These are phyloP conservation scores for Nitzschia putrida DNA, from an alignment of 108 stramenopile species.

Conservation along the genomic window DNA sequence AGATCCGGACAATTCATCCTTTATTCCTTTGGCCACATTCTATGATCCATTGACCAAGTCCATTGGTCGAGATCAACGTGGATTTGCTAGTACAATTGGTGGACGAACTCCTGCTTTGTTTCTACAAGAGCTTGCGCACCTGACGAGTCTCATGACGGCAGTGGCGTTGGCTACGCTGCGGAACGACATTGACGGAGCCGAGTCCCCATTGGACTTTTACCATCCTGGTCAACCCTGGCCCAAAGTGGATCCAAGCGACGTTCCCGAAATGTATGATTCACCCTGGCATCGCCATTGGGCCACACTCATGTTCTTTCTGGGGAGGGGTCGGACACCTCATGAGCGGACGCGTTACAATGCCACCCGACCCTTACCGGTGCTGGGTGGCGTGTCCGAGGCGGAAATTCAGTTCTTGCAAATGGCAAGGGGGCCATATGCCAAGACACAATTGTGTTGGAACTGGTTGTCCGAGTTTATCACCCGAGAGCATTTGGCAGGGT, in stretches of 20 bases:
- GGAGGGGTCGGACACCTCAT: slow-evolving; percentile 48
- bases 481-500: slow-evolving; percentile 70
- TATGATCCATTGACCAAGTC: neutral
- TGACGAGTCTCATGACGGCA: slow-evolving; percentile 60
- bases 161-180: slow-evolving; percentile 73
- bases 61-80: slow-evolving; percentile 3
- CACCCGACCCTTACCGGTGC: slow-evolving; percentile 57
- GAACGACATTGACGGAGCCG: slow-evolving; percentile 66
- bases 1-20: neutral
- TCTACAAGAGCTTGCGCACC: slow-evolving; percentile 73
- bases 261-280: neutral
- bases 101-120: slow-evolving; percentile 69
- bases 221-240: slow-evolving; percentile 60
- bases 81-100: slow-evolving; percentile 62
- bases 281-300: neutral
- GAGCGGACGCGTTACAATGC: slow-evolving; percentile 62
- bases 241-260: slow-evolving; percentile 55
- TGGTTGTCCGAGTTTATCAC: slow-evolving; percentile 74
- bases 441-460: slow-evolving; percentile 61
- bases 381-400: slow-evolving; percentile 68
- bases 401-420: slow-evolving; percentile 69
- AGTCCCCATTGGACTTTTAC: slow-evolving; percentile 57
- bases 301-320: slow-evolving; percentile 37
- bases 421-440: slow-evolving; percentile 67
- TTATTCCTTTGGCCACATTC: slow-evolving; percentile 1